A percentile compares a stretch with the other conserved stretches of the same genome.
phyloP scores from a whole-genome alignment of 83 land plant species.

The Thuja plicata region DNA sequence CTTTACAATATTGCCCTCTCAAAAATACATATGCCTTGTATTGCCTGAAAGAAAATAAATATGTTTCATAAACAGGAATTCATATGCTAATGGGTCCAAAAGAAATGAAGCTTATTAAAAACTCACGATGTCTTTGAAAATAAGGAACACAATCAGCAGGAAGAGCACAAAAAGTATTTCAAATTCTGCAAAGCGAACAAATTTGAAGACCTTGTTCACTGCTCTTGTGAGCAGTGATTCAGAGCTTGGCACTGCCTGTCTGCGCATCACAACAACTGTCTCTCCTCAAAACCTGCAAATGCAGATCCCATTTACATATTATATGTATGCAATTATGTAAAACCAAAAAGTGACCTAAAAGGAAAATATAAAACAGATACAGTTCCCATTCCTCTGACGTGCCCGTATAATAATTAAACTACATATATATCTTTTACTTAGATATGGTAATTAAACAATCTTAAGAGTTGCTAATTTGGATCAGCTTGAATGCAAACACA shows the following conservation, averaged over 20 bases:
- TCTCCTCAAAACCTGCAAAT: conserved; percentile 11
- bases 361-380: not conserved
- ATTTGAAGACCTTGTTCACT: conserved; percentile 53
- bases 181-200: conserved; percentile 80
- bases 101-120: not conserved
- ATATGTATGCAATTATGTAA: not conserved
- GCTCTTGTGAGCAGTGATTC: conserved; percentile 63
- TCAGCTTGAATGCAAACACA: not conserved
- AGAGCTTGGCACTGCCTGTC: conserved; percentile 17
- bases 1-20: not conserved
- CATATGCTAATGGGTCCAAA: not conserved
- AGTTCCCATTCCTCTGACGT: not conserved
- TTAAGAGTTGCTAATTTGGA: too few species aligned
- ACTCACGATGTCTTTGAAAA: conserved; percentile 84
- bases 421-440: not conserved
- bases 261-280: conserved; percentile 11
- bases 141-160: conserved; percentile 69
- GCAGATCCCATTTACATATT: not conserved
- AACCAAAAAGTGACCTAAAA: not conserved
- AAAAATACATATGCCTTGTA: not conserved
- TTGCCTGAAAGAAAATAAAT: not conserved
- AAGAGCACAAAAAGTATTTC: conserved; percentile 87
- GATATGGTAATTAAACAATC: too few species aligned
- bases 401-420: not conserved
- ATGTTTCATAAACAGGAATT: not conserved